phyloP scores from a whole-genome alignment of 306 rosid species.

The Vicia faba region DNA sequence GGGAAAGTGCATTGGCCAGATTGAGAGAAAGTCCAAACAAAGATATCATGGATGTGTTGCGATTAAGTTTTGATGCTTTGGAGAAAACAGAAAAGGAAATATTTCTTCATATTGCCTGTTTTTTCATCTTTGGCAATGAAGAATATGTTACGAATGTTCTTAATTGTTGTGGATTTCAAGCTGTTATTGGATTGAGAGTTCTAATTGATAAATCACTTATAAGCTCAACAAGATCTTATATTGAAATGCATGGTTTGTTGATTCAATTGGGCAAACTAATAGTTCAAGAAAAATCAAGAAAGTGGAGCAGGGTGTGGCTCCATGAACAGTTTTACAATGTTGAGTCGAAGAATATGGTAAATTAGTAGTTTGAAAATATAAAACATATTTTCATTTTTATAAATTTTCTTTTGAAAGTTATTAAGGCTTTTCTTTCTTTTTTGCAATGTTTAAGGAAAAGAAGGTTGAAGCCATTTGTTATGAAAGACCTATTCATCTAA shows the following conservation, averaged over 20 bases:
- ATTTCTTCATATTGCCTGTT: not conserved
- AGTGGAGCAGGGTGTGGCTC: not conserved
- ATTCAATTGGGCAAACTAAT: not conserved
- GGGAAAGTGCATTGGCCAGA: conserved; percentile 2
- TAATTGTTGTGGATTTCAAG: not conserved
- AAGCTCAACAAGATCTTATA: not conserved
- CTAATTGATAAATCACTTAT: conserved; percentile 30
- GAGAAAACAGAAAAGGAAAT: not conserved
- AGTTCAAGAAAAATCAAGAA: not conserved
- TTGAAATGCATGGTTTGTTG: conserved; percentile 29
- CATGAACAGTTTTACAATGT: not conserved
- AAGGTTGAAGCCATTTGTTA: not conserved
- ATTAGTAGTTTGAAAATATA: not conserved
- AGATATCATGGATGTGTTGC: not conserved
- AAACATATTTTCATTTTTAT: not conserved
- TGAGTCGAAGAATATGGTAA: not conserved
- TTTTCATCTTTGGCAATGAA: not conserved
- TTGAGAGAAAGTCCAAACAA: conserved; percentile 1
- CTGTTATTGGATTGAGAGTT: not conserved
- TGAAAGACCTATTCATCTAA: too few relatives aligned
- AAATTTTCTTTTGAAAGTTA: not conserved
- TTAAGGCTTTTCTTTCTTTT: not conserved
- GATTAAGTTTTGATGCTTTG: not conserved
- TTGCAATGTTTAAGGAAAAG: conserved; percentile 1
- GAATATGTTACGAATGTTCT: not conserved